Evolutionary conservation across 2,329 filamentous ascomycete genomes (phyloP).

Genomic region (Pseudodiploospora longispora): DNA sequence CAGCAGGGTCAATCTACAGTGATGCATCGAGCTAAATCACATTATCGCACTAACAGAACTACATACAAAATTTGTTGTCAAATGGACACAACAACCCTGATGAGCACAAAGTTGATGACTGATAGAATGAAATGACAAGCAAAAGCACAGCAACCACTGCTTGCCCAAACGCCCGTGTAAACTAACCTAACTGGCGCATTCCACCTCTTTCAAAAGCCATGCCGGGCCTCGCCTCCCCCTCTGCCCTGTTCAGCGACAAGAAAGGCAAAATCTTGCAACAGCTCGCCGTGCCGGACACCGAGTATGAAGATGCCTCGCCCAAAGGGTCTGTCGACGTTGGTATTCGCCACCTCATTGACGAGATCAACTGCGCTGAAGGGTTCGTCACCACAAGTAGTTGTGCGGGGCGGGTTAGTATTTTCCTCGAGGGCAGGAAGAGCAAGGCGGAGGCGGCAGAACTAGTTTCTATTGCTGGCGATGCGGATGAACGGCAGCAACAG

Average conservation of each 20-base stretch:
- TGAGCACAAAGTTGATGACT: too few species aligned
- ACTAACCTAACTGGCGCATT: background rate
- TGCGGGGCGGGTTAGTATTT: constrained; percentile 78
- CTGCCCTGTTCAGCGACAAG: constrained; percentile 43
- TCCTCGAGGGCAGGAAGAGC: constrained; percentile 65
- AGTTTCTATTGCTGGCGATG: constrained; percentile 5
- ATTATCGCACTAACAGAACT: too few species aligned
- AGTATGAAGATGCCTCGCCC: constrained; percentile 78
- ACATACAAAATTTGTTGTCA: too few species aligned
- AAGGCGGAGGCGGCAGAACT: background rate
- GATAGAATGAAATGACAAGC: too few species aligned
- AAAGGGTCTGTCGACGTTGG: constrained; percentile 80
- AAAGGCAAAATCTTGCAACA: constrained; percentile 67
- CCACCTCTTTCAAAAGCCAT: constrained; percentile 12
- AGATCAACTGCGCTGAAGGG: constrained; percentile 67
- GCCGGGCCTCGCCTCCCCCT: constrained; percentile 23
- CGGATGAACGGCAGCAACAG: constrained; percentile 10
- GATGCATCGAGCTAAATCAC: too few species aligned
- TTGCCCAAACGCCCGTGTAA: too few species aligned
- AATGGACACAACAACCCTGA: too few species aligned
- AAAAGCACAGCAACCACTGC: too few species aligned
- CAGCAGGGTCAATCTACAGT: too few species aligned
- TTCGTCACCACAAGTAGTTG: constrained; percentile 92
- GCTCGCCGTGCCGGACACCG: constrained; percentile 57
- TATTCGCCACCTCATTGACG: constrained; percentile 67